Percentiles rank a stretch among this genome's conserved stretches.
Evolutionary conservation across 2,329 filamentous ascomycete species (phyloP).

Genomic region (Sphaerulina populicola): DNA sequence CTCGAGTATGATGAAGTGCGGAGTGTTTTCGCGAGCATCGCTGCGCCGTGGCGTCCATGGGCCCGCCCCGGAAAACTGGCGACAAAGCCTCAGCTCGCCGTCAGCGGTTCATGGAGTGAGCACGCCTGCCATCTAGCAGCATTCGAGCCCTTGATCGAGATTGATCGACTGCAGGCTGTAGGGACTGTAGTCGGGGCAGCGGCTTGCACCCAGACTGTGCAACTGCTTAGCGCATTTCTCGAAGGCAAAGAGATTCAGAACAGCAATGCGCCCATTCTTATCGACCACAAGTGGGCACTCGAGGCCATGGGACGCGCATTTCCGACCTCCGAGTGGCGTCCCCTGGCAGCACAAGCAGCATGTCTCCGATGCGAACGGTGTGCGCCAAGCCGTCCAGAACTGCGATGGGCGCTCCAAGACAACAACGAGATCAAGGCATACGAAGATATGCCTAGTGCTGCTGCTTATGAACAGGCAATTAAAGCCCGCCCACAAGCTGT

Average conservation of each 20-base stretch:
- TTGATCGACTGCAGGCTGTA: background rate
- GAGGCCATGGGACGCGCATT: slow-evolving; percentile 25
- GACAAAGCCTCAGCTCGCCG: slow-evolving; percentile 4
- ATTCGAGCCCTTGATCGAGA: background rate
- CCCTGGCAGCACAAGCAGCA: background rate
- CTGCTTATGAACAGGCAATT: slow-evolving; percentile 43
- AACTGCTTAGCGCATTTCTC: slow-evolving; percentile 3
- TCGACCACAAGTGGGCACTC: slow-evolving; percentile 19
- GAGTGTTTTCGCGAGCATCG: slow-evolving; percentile 40
- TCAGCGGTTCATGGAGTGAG: slow-evolving; percentile 9
- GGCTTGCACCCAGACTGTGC: slow-evolving; percentile 3
- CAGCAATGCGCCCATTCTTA: background rate
- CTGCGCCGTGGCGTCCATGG: slow-evolving; percentile 40
- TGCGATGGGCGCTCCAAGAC: slow-evolving; percentile 34
- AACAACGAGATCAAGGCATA: slow-evolving; percentile 36
- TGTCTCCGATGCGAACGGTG: slow-evolving; percentile 25
- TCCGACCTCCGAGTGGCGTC: slow-evolving; percentile 15
- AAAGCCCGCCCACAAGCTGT: slow-evolving; percentile 41
- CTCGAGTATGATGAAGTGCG: slow-evolving; percentile 43
- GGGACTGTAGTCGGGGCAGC: background rate
- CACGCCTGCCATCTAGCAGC: background rate
- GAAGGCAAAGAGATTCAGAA: background rate
- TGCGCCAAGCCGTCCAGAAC: slow-evolving; percentile 33
- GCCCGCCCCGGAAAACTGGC: background rate
- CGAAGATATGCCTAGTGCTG: slow-evolving; percentile 46